Conservation (phyloP, 2,329 filamentous ascomycete species). For the Zopfia rhizophila region DNA sequence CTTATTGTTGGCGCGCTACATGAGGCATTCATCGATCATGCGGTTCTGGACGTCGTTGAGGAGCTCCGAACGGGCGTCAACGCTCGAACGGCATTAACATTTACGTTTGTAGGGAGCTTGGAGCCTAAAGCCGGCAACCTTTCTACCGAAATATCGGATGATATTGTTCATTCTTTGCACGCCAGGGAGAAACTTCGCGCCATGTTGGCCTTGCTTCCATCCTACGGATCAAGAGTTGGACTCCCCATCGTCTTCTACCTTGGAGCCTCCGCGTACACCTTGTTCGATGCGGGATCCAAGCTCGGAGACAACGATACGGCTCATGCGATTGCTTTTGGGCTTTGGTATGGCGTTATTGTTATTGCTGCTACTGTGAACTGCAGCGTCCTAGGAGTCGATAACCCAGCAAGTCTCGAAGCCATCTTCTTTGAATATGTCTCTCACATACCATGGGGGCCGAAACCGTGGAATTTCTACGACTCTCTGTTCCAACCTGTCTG, state of each 20-base stretch:
- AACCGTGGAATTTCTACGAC: constrained; percentile 10
- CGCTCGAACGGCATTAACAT: background rate
- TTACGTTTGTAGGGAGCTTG: constrained; percentile 2
- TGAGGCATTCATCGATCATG: constrained; percentile 16
- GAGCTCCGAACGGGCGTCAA: background rate
- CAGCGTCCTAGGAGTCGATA: constrained; percentile 43
- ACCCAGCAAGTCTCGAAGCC: constrained; percentile 26
- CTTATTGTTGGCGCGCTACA: constrained; percentile 14
- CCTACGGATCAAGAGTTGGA: constrained; percentile 14
- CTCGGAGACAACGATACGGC: constrained; percentile 35
- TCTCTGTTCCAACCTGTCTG: constrained; percentile 13
- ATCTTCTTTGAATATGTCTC: constrained; percentile 9
- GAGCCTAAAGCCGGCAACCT: constrained; percentile 1
- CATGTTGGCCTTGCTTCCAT: constrained; percentile 8
- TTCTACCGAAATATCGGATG: background rate
- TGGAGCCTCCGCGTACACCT: constrained; percentile 14
- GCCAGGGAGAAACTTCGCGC: constrained; percentile 25
- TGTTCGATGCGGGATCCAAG: constrained; percentile 11
- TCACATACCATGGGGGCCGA: background rate
- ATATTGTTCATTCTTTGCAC: constrained; percentile 40
- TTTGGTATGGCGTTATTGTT: constrained; percentile 44
- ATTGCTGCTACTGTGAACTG: constrained; percentile 43
- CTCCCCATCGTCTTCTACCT: constrained; percentile 18
- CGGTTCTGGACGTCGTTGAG: constrained; percentile 7
- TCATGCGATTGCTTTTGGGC: constrained; percentile 40